Percentiles rank a stretch among this genome's conserved stretches.
phyloP scores from a whole-genome alignment of 139 green algal species.

The Picochlorum costavermella region DNA sequence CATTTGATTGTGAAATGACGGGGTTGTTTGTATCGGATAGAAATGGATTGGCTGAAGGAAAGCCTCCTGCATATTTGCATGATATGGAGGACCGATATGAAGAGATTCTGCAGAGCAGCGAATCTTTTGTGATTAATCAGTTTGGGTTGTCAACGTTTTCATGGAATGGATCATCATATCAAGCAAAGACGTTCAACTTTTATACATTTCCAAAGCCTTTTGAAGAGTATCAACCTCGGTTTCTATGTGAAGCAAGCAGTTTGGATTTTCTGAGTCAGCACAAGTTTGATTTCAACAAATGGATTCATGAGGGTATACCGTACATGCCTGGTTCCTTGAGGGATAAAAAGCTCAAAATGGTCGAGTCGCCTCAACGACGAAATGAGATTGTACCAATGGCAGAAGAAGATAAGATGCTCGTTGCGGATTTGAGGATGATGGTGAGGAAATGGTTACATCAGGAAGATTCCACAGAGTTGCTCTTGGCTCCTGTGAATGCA shows the following conservation, averaged over 20 bases:
- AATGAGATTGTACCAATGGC: slow-evolving; percentile 27
- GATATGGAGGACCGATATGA: slow-evolving; percentile 56
- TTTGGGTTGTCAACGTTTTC: slow-evolving; percentile 58
- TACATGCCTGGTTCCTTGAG: slow-evolving; percentile 43
- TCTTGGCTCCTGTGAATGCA: slow-evolving; percentile 34
- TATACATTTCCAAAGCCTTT: slow-evolving; percentile 60
- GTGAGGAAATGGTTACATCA: slow-evolving; percentile 42
- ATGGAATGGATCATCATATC: slow-evolving; percentile 16
- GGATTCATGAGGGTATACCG: slow-evolving; percentile 53
- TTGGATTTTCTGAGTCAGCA: slow-evolving; percentile 56
- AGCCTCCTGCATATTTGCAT: slow-evolving; percentile 44
- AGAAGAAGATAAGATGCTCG: slow-evolving; percentile 36
- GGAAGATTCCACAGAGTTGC: slow-evolving; percentile 18
- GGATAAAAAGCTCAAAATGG: slow-evolving; percentile 14
- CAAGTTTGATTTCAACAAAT: slow-evolving; percentile 82
- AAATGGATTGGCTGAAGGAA: slow-evolving; percentile 14
- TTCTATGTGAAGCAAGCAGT: slow-evolving; percentile 54
- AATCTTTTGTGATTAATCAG: slow-evolving; percentile 59
- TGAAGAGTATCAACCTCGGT: slow-evolving; percentile 39
- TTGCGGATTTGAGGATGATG: slow-evolving; percentile 9
- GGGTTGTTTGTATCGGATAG: slow-evolving; percentile 45
- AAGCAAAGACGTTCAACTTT: slow-evolving; percentile 71
- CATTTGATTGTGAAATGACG: slow-evolving; percentile 73
- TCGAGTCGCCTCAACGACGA: neutral
- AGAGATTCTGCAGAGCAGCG: slow-evolving; percentile 30